A percentile compares a stretch with the other conserved stretches of the same genome.
Evolutionary conservation across 495 filamentous ascomycete species (phyloP).

Genomic region (Aspergillus coremiiformis): DNA sequence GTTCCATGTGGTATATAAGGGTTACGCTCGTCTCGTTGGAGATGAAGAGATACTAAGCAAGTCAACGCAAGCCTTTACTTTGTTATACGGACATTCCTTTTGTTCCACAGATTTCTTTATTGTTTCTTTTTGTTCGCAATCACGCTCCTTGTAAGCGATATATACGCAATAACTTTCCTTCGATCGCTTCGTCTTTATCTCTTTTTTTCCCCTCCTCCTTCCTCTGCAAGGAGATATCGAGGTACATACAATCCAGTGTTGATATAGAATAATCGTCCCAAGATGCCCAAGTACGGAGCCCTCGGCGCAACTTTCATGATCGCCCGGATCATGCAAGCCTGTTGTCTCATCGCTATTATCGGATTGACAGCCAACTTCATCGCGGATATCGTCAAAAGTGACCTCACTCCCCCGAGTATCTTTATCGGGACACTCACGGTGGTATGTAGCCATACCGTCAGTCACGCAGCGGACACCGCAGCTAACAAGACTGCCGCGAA

Average conservation of each 20-base stretch:
- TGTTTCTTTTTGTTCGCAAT: neutral
- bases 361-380: slow-evolving; percentile 80
- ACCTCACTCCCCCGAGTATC: slow-evolving; percentile 57
- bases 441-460: slow-evolving; percentile 44
- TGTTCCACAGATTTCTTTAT: neutral
- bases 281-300: slow-evolving; percentile 52
- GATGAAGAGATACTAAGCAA: neutral
- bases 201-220: neutral
- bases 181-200: neutral
- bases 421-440: slow-evolving; percentile 72
- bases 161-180: too few relatives aligned
- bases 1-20: neutral
- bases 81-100: neutral
- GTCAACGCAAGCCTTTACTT: neutral
- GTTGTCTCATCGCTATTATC: slow-evolving; percentile 69
- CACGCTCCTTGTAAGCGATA: neutral
- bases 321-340: slow-evolving; percentile 61
- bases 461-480: neutral
- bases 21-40: neutral
- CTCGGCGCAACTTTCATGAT: slow-evolving; percentile 71
- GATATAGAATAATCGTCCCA: too few relatives aligned
- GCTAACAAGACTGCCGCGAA: slow-evolving; percentile 1
- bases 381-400: slow-evolving; percentile 58
- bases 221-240: too few relatives aligned
- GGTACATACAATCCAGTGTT: too few relatives aligned